These are phyloP conservation scores for Blastobotrys aristatus DNA, from an alignment of 1,139 yeast genomes.

Conservation along the genomic window DNA sequence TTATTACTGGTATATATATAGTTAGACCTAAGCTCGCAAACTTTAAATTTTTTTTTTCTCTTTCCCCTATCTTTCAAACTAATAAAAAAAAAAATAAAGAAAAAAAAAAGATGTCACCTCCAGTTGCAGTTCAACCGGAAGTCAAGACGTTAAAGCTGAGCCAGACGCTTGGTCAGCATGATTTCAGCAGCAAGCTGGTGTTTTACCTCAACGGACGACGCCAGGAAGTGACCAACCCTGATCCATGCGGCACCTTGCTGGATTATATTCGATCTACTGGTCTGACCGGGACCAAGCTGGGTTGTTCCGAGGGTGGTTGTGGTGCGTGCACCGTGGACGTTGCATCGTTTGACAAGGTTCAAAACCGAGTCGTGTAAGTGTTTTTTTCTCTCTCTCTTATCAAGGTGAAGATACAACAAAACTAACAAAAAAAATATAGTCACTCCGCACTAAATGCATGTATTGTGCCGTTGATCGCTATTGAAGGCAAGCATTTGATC, in stretches of 20 bases:
- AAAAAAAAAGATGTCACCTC: slow-evolving; percentile 9
- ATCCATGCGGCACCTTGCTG: slow-evolving; percentile 40
- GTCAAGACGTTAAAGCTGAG: slow-evolving; percentile 11
- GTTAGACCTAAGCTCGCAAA: neutral
- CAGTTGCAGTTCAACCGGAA: slow-evolving; percentile 6
- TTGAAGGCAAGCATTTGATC: slow-evolving; percentile 43
- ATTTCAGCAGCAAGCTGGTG: slow-evolving; percentile 25
- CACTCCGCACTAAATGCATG: slow-evolving; percentile 43
- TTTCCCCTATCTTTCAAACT: neutral
- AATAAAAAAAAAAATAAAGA: neutral
- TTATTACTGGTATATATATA: too few species aligned
- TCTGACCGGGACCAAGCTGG: slow-evolving; percentile 43
- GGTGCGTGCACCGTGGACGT: slow-evolving; percentile 45
- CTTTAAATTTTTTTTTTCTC: slow-evolving; percentile 2
- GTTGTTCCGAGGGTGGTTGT: slow-evolving; percentile 47
- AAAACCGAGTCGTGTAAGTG: slow-evolving; percentile 27
- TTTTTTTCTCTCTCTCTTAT: neutral
- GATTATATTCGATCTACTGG: slow-evolving; percentile 38
- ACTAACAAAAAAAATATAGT: slow-evolving; percentile 15
- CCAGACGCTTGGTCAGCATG: slow-evolving; percentile 14
- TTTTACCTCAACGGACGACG: slow-evolving; percentile 41
- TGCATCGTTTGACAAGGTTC: slow-evolving; percentile 31
- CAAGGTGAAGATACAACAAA: too few species aligned
- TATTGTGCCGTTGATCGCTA: slow-evolving; percentile 41
- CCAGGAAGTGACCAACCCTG: slow-evolving; percentile 35